Conservation (phyloP, 2,329 filamentous ascomycete species). For the Aspergillus sp. region DNA sequence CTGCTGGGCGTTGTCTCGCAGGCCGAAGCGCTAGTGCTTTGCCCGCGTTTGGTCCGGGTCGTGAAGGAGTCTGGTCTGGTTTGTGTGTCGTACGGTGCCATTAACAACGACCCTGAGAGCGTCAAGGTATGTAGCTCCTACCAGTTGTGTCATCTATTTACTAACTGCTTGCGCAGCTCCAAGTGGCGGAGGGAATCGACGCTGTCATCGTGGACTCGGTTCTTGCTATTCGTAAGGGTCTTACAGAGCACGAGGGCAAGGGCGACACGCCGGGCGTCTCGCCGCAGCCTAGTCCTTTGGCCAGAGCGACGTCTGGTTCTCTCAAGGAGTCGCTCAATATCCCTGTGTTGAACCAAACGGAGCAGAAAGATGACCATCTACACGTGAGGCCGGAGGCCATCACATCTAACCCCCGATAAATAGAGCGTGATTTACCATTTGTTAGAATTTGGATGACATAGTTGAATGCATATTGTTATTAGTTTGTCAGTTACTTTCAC, state of each 20-base stretch:
- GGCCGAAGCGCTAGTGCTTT: conserved; percentile 85
- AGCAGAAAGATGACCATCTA: conserved; percentile 24
- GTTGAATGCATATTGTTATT: background rate
- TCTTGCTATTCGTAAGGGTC: conserved; percentile 84
- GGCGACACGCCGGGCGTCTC: conserved; percentile 25
- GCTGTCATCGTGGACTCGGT: conserved; percentile 97
- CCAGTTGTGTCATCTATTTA: background rate
- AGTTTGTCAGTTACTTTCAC: background rate
- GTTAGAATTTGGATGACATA: background rate
- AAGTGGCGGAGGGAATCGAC: conserved; percentile 94
- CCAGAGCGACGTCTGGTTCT: conserved; percentile 21
- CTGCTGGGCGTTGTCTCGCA: conserved; percentile 85
- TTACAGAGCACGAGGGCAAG: conserved; percentile 57
- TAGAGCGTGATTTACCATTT: background rate
- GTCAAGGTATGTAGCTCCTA: conserved; percentile 68
- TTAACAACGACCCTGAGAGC: conserved; percentile 85
- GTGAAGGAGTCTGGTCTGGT: conserved; percentile 94
- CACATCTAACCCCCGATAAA: conserved; percentile 1
- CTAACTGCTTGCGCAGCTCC: conserved; percentile 57
- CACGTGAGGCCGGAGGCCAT: conserved; percentile 21
- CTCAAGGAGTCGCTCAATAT: conserved; percentile 27
- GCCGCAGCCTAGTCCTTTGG: conserved; percentile 28
- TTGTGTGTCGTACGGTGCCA: conserved; percentile 87
- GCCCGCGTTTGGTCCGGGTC: conserved; percentile 82
- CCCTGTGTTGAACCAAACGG: conserved; percentile 29